Evolutionary conservation across 23 red algal species (phyloP).

Genomic region (Gracilaria vermiculophylla): DNA sequence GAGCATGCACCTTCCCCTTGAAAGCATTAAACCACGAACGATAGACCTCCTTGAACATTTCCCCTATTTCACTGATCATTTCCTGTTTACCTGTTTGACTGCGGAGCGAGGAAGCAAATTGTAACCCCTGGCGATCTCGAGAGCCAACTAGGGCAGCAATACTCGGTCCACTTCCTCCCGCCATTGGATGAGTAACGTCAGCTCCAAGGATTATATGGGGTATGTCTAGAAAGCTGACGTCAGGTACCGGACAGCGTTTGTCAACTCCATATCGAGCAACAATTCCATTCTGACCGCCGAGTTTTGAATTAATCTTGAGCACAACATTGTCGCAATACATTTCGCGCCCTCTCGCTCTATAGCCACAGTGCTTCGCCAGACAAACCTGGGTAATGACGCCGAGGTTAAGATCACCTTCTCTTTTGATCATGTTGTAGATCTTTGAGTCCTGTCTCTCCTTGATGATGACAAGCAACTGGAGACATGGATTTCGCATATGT

Average conservation of each 20-base stretch:
- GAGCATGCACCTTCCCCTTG: not conserved
- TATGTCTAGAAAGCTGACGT: conserved; percentile 29
- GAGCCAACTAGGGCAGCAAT: conserved; percentile 67
- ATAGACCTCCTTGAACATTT: conserved; percentile 25
- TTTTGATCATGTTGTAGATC: conserved; percentile 55
- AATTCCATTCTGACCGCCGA: conserved; percentile 65
- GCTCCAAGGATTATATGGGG: conserved; percentile 68
- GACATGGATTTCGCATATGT: conserved; percentile 10
- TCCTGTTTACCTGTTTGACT: conserved; percentile 41
- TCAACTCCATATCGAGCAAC: not conserved
- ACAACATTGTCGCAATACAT: conserved; percentile 70
- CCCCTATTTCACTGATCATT: conserved; percentile 40
- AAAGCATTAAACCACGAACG: not conserved
- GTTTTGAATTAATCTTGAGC: conserved; percentile 68
- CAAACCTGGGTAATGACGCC: conserved; percentile 52
- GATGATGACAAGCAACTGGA: conserved; percentile 67
- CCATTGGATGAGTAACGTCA: conserved; percentile 68
- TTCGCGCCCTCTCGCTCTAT: conserved; percentile 22
- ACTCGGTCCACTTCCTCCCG: conserved; percentile 47
- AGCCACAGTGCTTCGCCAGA: conserved; percentile 35
- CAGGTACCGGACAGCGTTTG: not conserved
- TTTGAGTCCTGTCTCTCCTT: conserved; percentile 27
- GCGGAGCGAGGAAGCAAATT: conserved; percentile 51
- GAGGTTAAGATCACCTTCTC: conserved; percentile 23
- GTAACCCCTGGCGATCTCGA: conserved; percentile 38